Evolutionary conservation across 2,329 filamentous ascomycete species (phyloP), one percentile per base, ranked within the genome.

Genomic region (Botrytis galanthina): DNA sequence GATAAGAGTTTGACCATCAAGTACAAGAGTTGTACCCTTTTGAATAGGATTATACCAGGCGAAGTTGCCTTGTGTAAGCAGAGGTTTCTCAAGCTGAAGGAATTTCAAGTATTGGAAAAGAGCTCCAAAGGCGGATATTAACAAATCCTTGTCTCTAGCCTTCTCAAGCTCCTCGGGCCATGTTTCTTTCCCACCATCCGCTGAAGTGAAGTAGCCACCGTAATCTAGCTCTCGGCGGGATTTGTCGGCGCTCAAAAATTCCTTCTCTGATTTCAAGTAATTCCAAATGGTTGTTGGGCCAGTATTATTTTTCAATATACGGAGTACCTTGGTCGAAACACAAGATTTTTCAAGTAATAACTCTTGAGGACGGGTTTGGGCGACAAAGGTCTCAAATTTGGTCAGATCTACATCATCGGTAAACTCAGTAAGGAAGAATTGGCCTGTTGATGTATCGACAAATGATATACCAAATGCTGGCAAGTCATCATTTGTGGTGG

Each of bases 261-360:
- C 96, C 57, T 91, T 91, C 0, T 87, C 90, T 0, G 95, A 88
- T 82, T 97, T 98, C 73, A 98, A 84, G 78, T 95, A 89, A 78
- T 98, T 99, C 95, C 95, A 98, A 76, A 98, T 92, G 0, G 95
- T 98, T 0, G 93, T 97, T 0, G 94, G 95, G 0, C 90, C 88
- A 0, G 95, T 98, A 82, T 97, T 98, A 81, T 97, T 98, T 84
- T 98, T 99, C 77, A 99, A 85, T 61, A 99, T 97, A 4, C 96
- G 92, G 73, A 97, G 83, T 0, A 93, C 93, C 81, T 96, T 97
- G n/a, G 92, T 90, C 0, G 95, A 98, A 44, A 98, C 86, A 42
- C 87, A 91, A 0, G 91, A 92, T 82, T 97, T 98, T 81, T 99
- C 96, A 0, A 99, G 84, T 0, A 99, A 84, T 62, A 99, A 84